These are phyloP conservation scores for Thermothielavioides terrestris DNA, from an alignment of 495 filamentous ascomycete species.

Conservation along the genomic window DNA sequence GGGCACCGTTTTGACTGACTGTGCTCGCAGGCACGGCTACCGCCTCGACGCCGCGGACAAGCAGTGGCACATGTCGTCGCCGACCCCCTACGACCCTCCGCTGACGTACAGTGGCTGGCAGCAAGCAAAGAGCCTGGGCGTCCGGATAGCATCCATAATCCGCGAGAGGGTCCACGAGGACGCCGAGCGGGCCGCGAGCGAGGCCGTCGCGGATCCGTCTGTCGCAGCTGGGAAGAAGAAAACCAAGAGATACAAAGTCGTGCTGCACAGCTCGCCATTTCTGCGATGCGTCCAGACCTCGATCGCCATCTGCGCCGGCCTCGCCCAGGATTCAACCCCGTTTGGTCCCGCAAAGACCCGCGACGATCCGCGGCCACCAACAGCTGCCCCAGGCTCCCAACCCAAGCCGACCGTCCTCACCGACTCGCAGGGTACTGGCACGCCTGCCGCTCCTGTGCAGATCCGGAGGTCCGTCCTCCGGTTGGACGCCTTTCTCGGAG, in stretches of 20 bases:
- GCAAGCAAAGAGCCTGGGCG: slow-evolving; percentile 70
- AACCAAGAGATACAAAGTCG: slow-evolving; percentile 59
- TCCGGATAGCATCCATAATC: slow-evolving; percentile 69
- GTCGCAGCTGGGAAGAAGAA: slow-evolving; percentile 31
- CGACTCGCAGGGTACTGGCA: background rate
- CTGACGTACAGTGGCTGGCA: slow-evolving; percentile 92
- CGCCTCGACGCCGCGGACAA: slow-evolving; percentile 89
- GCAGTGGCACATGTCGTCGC: slow-evolving; percentile 90
- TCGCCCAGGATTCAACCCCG: slow-evolving; percentile 54
- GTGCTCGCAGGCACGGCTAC: slow-evolving; percentile 69
- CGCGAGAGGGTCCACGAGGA: slow-evolving; percentile 36
- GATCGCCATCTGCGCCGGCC: slow-evolving; percentile 78
- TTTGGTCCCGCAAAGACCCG: slow-evolving; percentile 19
- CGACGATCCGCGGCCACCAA: background rate
- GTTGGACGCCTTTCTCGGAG: slow-evolving; percentile 85
- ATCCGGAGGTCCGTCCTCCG: slow-evolving; percentile 55
- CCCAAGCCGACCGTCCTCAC: slow-evolving; percentile 13
- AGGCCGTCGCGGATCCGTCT: background rate
- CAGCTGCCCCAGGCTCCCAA: slow-evolving; percentile 3
- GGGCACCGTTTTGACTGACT: too few species aligned
- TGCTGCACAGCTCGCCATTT: slow-evolving; percentile 89
- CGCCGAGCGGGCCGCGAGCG: slow-evolving; percentile 23
- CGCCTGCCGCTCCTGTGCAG: background rate
- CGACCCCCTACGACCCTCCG: slow-evolving; percentile 91
- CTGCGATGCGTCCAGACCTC: slow-evolving; percentile 90